Percentiles rank a stretch among this genome's conserved stretches.
Evolutionary conservation across 169 alveolate species (phyloP).

Genomic region (Plasmodium vivax): DNA sequence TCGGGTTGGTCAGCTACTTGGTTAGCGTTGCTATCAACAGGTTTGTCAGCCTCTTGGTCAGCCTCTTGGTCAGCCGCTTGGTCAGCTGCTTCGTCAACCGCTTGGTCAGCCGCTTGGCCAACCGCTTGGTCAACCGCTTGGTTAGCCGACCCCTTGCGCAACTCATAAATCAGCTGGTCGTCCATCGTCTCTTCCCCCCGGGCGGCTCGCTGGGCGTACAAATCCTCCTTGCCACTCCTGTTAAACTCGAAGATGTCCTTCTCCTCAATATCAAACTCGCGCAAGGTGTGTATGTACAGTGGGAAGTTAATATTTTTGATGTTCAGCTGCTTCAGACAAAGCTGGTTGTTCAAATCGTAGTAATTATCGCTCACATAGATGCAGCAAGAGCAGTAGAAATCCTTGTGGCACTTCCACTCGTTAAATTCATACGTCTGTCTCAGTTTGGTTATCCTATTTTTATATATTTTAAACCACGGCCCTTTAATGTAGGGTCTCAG

Average conservation of each 20-base stretch:
- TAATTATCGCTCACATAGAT: slow-evolving; percentile 91
- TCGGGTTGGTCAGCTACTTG: background rate
- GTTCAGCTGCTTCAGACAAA: slow-evolving; percentile 63
- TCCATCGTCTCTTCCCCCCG: slow-evolving; percentile 22
- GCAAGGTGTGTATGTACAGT: slow-evolving; percentile 22
- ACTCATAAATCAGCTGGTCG: slow-evolving; percentile 42
- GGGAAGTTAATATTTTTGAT: slow-evolving; percentile 65
- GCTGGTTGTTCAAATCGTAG: slow-evolving; percentile 81
- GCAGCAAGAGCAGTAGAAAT: slow-evolving; percentile 92
- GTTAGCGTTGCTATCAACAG: background rate
- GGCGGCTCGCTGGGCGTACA: slow-evolving; percentile 18
- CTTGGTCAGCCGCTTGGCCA: background rate
- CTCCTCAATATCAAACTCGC: slow-evolving; percentile 57
- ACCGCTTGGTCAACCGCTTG: slow-evolving; percentile 8
- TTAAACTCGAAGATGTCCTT: slow-evolving; percentile 68
- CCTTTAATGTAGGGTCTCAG: slow-evolving; percentile 92
- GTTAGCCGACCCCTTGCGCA: slow-evolving; percentile 20
- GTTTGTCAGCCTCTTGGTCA: background rate
- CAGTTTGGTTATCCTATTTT: slow-evolving; percentile 88
- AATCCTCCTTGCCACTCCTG: slow-evolving; percentile 35
- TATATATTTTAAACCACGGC: slow-evolving; percentile 91
- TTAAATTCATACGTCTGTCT: slow-evolving; percentile 87
- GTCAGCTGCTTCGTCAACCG: background rate
- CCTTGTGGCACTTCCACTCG: slow-evolving; percentile 93
- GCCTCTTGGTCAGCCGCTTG: background rate